Evolutionary conservation across 2,329 filamentous ascomycete genomes (phyloP).

Genomic region (Aspergillus hiratsukae): DNA sequence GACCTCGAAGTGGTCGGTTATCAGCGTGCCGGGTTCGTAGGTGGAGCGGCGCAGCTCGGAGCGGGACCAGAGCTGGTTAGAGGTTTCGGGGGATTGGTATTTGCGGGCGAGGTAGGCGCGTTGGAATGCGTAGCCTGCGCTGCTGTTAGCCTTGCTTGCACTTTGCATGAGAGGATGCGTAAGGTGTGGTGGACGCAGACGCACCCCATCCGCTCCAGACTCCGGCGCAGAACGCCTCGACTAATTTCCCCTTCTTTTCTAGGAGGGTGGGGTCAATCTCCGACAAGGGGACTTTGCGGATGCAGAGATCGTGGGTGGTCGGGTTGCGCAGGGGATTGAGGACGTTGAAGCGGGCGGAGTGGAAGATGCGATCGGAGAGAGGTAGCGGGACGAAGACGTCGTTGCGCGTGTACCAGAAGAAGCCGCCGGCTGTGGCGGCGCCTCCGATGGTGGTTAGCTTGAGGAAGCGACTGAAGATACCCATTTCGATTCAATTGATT

Average conservation of each 20-base stretch:
- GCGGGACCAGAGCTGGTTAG: slow-evolving; percentile 58
- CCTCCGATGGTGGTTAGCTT: slow-evolving; percentile 45
- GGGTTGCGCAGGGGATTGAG: slow-evolving; percentile 62
- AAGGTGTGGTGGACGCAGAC: slow-evolving; percentile 17
- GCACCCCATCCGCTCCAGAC: slow-evolving; percentile 63
- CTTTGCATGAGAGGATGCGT: not conserved
- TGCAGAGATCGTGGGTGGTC: slow-evolving; percentile 59
- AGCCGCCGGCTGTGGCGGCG: slow-evolving; percentile 48
- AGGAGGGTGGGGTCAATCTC: slow-evolving; percentile 63
- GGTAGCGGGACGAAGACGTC: slow-evolving; percentile 57
- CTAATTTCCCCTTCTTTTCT: slow-evolving; percentile 56
- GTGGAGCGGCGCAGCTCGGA: slow-evolving; percentile 51
- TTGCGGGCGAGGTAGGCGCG: slow-evolving; percentile 56
- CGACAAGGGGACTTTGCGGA: slow-evolving; percentile 58
- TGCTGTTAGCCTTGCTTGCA: not conserved
- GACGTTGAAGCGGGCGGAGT: slow-evolving; percentile 51
- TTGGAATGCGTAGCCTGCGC: slow-evolving; percentile 47
- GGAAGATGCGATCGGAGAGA: slow-evolving; percentile 59
- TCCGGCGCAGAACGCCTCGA: slow-evolving; percentile 63
- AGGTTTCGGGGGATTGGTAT: slow-evolving; percentile 54
- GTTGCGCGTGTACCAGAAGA: slow-evolving; percentile 52
- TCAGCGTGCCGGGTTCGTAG: slow-evolving; percentile 60
- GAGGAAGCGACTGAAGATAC: slow-evolving; percentile 45
- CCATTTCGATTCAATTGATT: slow-evolving; percentile 38
- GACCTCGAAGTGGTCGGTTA: slow-evolving; percentile 70